These are phyloP conservation scores for Caloboletus firmus DNA, from an alignment of 1,284 basidiomycete genomes.

Conservation along the genomic window DNA sequence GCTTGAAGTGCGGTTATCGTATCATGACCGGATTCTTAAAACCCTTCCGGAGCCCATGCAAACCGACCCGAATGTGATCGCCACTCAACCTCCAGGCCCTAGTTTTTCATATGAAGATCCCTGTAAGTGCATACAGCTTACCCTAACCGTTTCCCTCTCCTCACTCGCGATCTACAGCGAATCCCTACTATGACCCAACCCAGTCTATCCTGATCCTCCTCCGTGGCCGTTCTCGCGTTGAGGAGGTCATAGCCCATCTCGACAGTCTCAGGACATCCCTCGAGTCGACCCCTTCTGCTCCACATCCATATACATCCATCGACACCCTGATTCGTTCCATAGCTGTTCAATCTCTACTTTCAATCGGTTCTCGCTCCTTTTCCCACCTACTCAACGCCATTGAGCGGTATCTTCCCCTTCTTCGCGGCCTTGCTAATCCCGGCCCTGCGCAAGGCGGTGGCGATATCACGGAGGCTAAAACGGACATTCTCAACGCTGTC, in stretches of 20 bases:
- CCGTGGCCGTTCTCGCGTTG: slow-evolving; percentile 72
- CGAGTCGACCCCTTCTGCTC: slow-evolving; percentile 53
- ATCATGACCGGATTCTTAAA: slow-evolving; percentile 90
- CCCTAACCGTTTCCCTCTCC: background rate
- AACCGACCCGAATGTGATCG: slow-evolving; percentile 62
- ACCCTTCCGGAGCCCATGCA: slow-evolving; percentile 86
- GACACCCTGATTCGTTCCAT: slow-evolving; percentile 75
- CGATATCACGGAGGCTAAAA: slow-evolving; percentile 58
- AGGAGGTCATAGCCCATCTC: slow-evolving; percentile 78
- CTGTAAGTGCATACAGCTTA: slow-evolving; percentile 41
- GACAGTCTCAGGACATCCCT: slow-evolving; percentile 67
- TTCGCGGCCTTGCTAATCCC: slow-evolving; percentile 66
- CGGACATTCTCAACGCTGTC: slow-evolving; percentile 70
- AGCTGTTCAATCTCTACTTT: slow-evolving; percentile 85
- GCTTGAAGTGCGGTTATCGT: slow-evolving; percentile 88
- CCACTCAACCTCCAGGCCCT: slow-evolving; percentile 78
- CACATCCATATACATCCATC: slow-evolving; percentile 48
- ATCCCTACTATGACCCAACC: slow-evolving; percentile 79
- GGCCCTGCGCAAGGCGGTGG: slow-evolving; percentile 17
- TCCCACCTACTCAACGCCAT: slow-evolving; percentile 98
- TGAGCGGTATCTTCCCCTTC: slow-evolving; percentile 90
- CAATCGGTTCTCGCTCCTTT: slow-evolving; percentile 93
- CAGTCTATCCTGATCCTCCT: slow-evolving; percentile 80
- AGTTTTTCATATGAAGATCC: slow-evolving; percentile 82
- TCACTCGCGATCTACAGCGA: slow-evolving; percentile 43